A percentile compares a stretch with the other conserved stretches of the same genome.
phyloP scores from a whole-genome alignment of 768 basidiomycete species.

The Boletus rufocinnamomeus region DNA sequence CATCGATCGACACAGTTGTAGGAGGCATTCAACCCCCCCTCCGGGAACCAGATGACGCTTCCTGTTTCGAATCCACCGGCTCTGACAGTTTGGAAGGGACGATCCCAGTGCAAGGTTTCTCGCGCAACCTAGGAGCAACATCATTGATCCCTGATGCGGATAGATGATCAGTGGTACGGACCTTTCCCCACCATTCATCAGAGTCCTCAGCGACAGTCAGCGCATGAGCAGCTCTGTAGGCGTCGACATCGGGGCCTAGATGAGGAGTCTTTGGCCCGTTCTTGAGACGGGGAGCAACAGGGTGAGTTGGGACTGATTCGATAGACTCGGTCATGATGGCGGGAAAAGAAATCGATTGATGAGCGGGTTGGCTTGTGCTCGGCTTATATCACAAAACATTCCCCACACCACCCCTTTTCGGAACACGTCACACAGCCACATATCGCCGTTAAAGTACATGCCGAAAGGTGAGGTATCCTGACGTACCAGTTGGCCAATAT shows the following conservation, averaged over 20 bases:
- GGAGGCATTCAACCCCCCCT: conserved; percentile 87
- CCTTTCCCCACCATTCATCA: conserved; percentile 90
- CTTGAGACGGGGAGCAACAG: conserved; percentile 74
- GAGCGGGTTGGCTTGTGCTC: neutral
- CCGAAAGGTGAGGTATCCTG: neutral
- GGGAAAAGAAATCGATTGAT: conserved; percentile 10
- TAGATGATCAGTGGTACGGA: conserved; percentile 25
- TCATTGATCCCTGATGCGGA: neutral
- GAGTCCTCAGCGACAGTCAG: conserved; percentile 73
- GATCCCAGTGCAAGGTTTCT: conserved; percentile 82
- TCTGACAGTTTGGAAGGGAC: conserved; percentile 85
- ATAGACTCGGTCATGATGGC: conserved; percentile 43
- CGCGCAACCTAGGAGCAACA: conserved; percentile 54
- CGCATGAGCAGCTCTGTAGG: conserved; percentile 67
- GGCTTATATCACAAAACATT: conserved; percentile 20
- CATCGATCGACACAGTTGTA: conserved; percentile 99
- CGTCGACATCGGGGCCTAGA: conserved; percentile 75
- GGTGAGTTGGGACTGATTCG: conserved; percentile 50
- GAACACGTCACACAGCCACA: conserved; percentile 21
- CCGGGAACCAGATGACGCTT: conserved; percentile 95
- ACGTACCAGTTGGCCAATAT: neutral
- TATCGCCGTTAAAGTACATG: neutral
- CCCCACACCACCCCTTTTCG: conserved; percentile 20
- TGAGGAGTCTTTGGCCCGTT: conserved; percentile 69
- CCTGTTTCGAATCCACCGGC: conserved; percentile 82